A percentile compares a stretch with the other conserved stretches of the same genome.
phyloP scores from a whole-genome alignment of 495 filamentous ascomycete genomes.

The Lasiosphaeria miniovina region DNA sequence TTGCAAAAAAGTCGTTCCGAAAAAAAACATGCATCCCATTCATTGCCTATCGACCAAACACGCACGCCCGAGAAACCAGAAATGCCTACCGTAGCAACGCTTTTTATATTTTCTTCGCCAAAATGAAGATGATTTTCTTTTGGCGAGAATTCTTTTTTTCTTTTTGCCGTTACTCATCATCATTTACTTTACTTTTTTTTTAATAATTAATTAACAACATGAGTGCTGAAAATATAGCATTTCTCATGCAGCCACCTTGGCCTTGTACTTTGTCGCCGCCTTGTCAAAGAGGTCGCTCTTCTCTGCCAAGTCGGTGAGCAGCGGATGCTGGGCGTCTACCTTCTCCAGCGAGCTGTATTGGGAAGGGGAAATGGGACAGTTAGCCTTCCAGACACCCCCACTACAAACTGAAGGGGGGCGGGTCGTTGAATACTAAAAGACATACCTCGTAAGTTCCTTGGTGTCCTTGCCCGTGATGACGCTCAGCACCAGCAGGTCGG shows the following conservation, averaged over 20 bases:
- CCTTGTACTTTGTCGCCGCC: constrained; percentile 72
- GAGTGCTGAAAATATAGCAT: background rate
- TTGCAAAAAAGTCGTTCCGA: too few relatives aligned
- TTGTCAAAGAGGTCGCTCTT: constrained; percentile 78
- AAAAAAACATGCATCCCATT: too few relatives aligned
- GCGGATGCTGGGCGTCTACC: constrained; percentile 57
- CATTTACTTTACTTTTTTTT: background rate
- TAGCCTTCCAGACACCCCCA: background rate
- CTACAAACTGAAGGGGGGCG: background rate
- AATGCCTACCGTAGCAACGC: too few relatives aligned
- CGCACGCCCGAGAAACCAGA: too few relatives aligned
- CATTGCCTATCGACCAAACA: too few relatives aligned
- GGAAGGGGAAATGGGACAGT: background rate
- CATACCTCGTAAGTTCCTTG: constrained; percentile 59
- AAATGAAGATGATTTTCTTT: too few relatives aligned
- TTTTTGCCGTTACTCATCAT: background rate
- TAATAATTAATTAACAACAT: too few relatives aligned
- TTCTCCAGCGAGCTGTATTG: constrained; percentile 54
- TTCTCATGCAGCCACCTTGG: constrained; percentile 53
- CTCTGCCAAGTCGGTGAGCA: constrained; percentile 67
- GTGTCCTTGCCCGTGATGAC: constrained; percentile 69
- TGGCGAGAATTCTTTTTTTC: too few relatives aligned
- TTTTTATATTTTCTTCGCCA: too few relatives aligned
- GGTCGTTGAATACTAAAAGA: background rate
- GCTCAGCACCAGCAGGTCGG: constrained; percentile 76